Conservation (phyloP, 2,329 filamentous ascomycete species). For the Daldinia sp. region DNA sequence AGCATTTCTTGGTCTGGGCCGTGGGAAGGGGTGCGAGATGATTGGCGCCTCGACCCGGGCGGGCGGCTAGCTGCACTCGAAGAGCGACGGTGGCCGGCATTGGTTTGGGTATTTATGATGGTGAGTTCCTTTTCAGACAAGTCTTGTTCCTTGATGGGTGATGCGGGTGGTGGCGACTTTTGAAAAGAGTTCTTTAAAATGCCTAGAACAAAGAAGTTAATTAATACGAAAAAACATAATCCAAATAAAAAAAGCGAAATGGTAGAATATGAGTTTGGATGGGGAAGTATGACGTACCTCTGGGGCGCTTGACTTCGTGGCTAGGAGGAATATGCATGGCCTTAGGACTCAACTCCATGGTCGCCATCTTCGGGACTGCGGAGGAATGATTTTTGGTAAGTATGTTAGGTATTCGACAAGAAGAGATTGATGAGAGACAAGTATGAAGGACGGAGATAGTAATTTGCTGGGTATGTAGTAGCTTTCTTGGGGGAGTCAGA, state of each 20-base stretch:
- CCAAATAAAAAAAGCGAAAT: neutral
- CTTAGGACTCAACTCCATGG: slow-evolving; percentile 42
- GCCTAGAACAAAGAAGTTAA: slow-evolving; percentile 60
- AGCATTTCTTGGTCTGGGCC: slow-evolving; percentile 54
- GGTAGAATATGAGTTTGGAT: neutral
- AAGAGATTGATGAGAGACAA: neutral
- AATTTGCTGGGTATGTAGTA: neutral
- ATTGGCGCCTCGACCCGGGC: slow-evolving; percentile 75
- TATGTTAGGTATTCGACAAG: neutral
- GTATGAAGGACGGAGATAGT: neutral
- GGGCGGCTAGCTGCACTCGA: slow-evolving; percentile 75
- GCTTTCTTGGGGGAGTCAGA: neutral
- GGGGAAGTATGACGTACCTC: slow-evolving; percentile 41
- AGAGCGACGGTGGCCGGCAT: slow-evolving; percentile 87
- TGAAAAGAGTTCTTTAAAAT: slow-evolving; percentile 92
- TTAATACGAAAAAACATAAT: slow-evolving; percentile 9
- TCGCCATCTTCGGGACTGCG: slow-evolving; percentile 40
- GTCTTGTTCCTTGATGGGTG: slow-evolving; percentile 60
- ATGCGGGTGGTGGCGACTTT: slow-evolving; percentile 64
- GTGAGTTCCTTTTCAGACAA: slow-evolving; percentile 85
- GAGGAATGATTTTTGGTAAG: neutral
- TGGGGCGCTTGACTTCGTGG: slow-evolving; percentile 42
- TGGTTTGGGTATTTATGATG: slow-evolving; percentile 91
- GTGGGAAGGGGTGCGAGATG: slow-evolving; percentile 58
- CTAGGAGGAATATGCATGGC: slow-evolving; percentile 38